phyloP scores from a whole-genome alignment of 805 yeast species.

The Lipomyces mesembrius region DNA sequence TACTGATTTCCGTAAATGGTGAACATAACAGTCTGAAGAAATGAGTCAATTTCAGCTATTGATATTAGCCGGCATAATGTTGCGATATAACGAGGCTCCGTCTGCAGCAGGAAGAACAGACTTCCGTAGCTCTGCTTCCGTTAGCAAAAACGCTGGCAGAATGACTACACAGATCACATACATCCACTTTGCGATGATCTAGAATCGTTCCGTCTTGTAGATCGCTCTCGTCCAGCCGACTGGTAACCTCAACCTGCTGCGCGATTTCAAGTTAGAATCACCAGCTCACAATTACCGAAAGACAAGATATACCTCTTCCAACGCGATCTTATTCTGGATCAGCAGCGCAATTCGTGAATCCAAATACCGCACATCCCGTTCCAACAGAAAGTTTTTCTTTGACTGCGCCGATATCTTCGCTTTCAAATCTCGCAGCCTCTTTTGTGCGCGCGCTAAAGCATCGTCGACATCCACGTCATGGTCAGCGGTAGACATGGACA shows the following conservation, averaged over 20 bases:
- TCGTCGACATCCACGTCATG: slow-evolving; percentile 46
- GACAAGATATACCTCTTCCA: slow-evolving; percentile 41
- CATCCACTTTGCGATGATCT: slow-evolving; percentile 43
- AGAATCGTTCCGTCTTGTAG: slow-evolving; percentile 40
- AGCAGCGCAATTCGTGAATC: slow-evolving; percentile 49
- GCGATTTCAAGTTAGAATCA: slow-evolving; percentile 11
- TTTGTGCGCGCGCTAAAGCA: slow-evolving; percentile 45
- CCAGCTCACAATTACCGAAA: background rate
- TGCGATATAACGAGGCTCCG: slow-evolving; percentile 48
- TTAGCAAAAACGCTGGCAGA: background rate
- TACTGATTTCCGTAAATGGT: slow-evolving; percentile 51
- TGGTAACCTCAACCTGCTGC: slow-evolving; percentile 44
- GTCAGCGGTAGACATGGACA: slow-evolving; percentile 47
- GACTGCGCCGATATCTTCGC: slow-evolving; percentile 46
- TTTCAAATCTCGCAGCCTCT: slow-evolving; percentile 44
- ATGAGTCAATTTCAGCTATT: slow-evolving; percentile 48
- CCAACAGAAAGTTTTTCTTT: slow-evolving; percentile 47
- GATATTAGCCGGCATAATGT: slow-evolving; percentile 44
- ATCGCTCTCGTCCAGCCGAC: slow-evolving; percentile 41
- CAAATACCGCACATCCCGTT: slow-evolving; percentile 48
- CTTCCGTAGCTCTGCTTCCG: slow-evolving; percentile 39
- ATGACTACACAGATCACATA: slow-evolving; percentile 32
- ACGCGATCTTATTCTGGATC: slow-evolving; percentile 48
- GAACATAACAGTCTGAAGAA: slow-evolving; percentile 50
- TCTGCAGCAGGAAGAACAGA: slow-evolving; percentile 47